A percentile compares a stretch with the other conserved stretches of the same genome.
phyloP scores from a whole-genome alignment of 371 early-diverging fungal species.

The Hamiltosporidium tvaerminnensis region DNA sequence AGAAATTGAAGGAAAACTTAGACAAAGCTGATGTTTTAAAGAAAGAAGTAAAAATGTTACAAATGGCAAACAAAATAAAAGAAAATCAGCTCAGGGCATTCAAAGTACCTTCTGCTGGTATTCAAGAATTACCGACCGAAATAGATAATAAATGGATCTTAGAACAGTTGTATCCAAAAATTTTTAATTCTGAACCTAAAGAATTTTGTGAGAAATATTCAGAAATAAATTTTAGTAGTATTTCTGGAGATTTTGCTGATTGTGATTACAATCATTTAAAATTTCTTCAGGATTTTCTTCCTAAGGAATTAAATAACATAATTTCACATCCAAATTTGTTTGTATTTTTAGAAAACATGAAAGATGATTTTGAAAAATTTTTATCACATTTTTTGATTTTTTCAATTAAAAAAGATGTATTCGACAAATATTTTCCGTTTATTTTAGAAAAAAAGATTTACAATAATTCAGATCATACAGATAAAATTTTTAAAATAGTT shows the following conservation, averaged over 20 bases:
- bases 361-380: neutral
- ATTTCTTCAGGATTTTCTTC: conserved; percentile 14
- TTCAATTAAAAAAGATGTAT: neutral
- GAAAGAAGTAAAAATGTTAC: conserved; percentile 18
- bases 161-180: conserved; percentile 3
- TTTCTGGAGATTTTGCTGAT: neutral
- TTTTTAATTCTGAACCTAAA: neutral
- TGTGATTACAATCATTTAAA: neutral
- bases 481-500: conserved; percentile 15
- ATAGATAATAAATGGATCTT: conserved; percentile 24
- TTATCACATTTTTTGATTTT: too few relatives aligned
- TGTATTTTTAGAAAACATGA: conserved; percentile 15
- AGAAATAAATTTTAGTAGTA: neutral
- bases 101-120: conserved; percentile 1
- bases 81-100: conserved; percentile 23
- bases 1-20: neutral
- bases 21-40: conserved; percentile 9
- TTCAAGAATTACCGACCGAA: neutral
- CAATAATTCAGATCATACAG: conserved; percentile 2
- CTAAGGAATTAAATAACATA: conserved; percentile 14
- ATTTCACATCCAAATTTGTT: conserved; percentile 16
- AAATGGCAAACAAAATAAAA: conserved; percentile 22
- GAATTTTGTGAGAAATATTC: neutral
- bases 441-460: conserved; percentile 14
- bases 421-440: neutral